Percentiles rank a stretch among this genome's conserved stretches.
These are phyloP conservation scores for Phytophthora hibernalis DNA, from an alignment of 352 stramenopile species.

Conservation along the genomic window DNA sequence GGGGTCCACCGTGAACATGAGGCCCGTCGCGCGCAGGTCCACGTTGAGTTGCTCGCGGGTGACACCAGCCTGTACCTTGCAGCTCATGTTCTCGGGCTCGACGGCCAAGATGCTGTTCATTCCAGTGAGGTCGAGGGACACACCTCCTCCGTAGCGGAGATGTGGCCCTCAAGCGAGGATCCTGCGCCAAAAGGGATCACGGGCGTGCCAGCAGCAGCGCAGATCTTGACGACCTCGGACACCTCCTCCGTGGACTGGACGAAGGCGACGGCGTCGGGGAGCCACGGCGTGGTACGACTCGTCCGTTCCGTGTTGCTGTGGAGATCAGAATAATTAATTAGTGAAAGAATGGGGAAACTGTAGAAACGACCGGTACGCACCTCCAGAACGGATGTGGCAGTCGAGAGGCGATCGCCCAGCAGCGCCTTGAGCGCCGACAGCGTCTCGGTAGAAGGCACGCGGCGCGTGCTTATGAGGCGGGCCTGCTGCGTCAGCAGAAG, in stretches of 20 bases:
- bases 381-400: conserved; percentile 62
- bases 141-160: conserved; percentile 88
- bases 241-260: conserved; percentile 91
- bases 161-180: conserved; percentile 96
- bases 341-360: not conserved
- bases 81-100: conserved; percentile 89
- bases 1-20: conserved; percentile 98
- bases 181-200: conserved; percentile 96
- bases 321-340: not conserved
- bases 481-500: conserved; percentile 24
- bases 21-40: conserved; percentile 83
- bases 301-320: conserved; percentile 89
- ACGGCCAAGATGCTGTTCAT: conserved; percentile 82
- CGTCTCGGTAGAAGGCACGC: conserved; percentile 38
- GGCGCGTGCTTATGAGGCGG: conserved; percentile 35
- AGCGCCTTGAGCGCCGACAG: conserved; percentile 61
- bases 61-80: conserved; percentile 94
- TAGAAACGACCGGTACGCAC: conserved; percentile 24
- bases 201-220: conserved; percentile 76
- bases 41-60: conserved; percentile 94
- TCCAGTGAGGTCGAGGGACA: conserved; percentile 92
- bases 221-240: conserved; percentile 91
- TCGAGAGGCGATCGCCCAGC: conserved; percentile 78
- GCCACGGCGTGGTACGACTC: conserved; percentile 92
- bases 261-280: conserved; percentile 89